These are phyloP conservation scores for Stephania japonica DNA, from an alignment of 164 flowering plant genomes.

Conservation along the genomic window DNA sequence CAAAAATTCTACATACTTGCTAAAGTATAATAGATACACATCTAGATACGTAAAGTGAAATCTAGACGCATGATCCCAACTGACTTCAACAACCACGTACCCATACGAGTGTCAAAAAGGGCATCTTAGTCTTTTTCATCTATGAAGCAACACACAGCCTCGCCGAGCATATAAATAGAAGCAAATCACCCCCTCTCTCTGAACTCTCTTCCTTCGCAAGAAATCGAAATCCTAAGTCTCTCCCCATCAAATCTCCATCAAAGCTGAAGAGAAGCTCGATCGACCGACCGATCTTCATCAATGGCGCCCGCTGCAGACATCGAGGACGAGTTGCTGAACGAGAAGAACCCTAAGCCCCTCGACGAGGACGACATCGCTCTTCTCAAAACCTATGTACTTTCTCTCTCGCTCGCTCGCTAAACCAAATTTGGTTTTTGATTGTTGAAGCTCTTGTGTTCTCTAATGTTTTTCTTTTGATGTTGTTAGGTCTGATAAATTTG, in stretches of 20 bases:
- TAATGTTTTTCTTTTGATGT: background rate
- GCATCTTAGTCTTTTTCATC: background rate
- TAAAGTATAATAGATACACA: too few species aligned
- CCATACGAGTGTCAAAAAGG: background rate
- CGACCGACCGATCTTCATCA: background rate
- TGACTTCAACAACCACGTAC: too few species aligned
- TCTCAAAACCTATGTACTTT: conserved; percentile 9
- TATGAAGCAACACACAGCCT: background rate
- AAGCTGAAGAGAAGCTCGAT: background rate
- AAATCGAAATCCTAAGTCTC: background rate
- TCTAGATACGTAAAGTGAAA: too few species aligned
- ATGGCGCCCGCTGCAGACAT: conserved; percentile 10
- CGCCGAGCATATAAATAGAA: background rate
- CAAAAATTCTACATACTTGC: too few species aligned
- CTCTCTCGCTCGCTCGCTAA: background rate
- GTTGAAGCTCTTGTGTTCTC: background rate
- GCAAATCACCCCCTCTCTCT: background rate
- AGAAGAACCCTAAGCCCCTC: conserved; percentile 11
- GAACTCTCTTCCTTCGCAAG: background rate
- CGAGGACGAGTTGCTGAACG: conserved; percentile 4
- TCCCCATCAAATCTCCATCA: background rate
- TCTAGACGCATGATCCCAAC: too few species aligned
- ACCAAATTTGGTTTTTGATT: background rate
- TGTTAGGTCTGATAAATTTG: background rate
- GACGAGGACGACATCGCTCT: conserved; percentile 14